Base-by-base conservation (phyloP, 805 yeast genomes). In the Saturnispora halmiae region DNA sequence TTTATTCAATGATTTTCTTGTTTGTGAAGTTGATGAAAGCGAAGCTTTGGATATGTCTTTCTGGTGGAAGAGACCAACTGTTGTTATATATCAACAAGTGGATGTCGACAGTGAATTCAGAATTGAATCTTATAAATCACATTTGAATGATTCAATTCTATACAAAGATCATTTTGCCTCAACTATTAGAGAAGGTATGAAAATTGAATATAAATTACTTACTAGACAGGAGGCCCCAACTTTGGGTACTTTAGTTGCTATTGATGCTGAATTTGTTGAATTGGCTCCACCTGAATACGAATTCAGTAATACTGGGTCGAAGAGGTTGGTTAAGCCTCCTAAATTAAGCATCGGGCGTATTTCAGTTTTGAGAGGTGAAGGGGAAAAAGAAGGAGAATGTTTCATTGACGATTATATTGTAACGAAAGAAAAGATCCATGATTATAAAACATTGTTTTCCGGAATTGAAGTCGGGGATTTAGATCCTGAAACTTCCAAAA, bases 391-490 rank as follows among this genome's bases (percentile, higher is more conserved):
- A 44, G 92, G 87, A 0, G 70, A 69, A 2, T 87, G 96, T 5
- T 85, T 92, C 52, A 83, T 92, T 46, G 98, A 92, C 58, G 99
- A 92, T 56, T 86, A 88, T 55, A 83, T 92, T 49, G 77, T 78
- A 6, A 83, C 86, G 26, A 72, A 73, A 16, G 76, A 74, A 38
- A 74, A 67, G 19, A 80, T 92, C 40, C 75, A 80, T 40, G 95
- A 92, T 59, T 88, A 92, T 53, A 67, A 90, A 48, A 94, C 99
- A 0, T 76, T 78, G 10, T 92, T 73, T 51, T 86, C 96, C 10
- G 99, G 99, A n/a, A 88, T 92, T 40, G 86, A 83, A 50, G 81
- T 80, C 0, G 95, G 95, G 1, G 98, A 94, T 60, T 66, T 92
- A 46, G 85, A 86, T 55, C 83, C 90, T 1, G 54, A 56, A 4